Percentiles rank a stretch among this genome's conserved stretches.
Evolutionary conservation across 495 filamentous ascomycete genomes (phyloP).

Genomic region (Letharia columbiana): DNA sequence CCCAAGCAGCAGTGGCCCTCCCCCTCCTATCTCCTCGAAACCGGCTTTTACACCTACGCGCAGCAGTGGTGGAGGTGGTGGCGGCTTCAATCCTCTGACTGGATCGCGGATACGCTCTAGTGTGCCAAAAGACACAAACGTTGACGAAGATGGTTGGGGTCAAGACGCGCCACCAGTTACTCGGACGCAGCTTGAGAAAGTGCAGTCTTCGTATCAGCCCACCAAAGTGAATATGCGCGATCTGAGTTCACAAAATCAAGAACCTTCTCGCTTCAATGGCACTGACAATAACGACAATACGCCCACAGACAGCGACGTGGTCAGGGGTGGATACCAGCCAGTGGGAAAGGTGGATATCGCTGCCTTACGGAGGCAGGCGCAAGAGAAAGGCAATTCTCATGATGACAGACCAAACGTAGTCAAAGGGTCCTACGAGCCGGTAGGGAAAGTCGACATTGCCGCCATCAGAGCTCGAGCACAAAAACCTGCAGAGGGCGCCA

Average conservation of each 20-base stretch:
- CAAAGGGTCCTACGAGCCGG: slow-evolving; percentile 85
- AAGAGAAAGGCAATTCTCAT: slow-evolving; percentile 45
- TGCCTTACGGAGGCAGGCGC: slow-evolving; percentile 71
- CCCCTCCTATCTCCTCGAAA: slow-evolving; percentile 70
- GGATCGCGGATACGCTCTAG: slow-evolving; percentile 41
- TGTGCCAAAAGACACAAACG: slow-evolving; percentile 39
- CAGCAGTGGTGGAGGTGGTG: slow-evolving; percentile 46
- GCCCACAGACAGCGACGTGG: slow-evolving; percentile 49
- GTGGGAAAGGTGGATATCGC: slow-evolving; percentile 95
- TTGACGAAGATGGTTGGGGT: slow-evolving; percentile 83
- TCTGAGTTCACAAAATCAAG: slow-evolving; percentile 58
- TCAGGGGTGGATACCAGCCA: slow-evolving; percentile 88
- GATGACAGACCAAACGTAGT: slow-evolving; percentile 75
- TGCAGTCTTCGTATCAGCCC: slow-evolving; percentile 83
- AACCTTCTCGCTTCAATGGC: slow-evolving; percentile 47
- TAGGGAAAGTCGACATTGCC: slow-evolving; percentile 91
- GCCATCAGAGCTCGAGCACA: slow-evolving; percentile 79
- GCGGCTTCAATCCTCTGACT: slow-evolving; percentile 55
- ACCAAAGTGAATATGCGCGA: slow-evolving; percentile 86
- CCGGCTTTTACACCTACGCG: slow-evolving; percentile 81
- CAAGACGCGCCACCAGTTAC: slow-evolving; percentile 85
- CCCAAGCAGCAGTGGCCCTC: slow-evolving; percentile 41
- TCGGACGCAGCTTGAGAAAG: slow-evolving; percentile 83
- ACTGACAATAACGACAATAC: slow-evolving; percentile 28
- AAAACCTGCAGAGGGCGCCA: slow-evolving; percentile 41